Evolutionary conservation across 345 rosid species (phyloP).

Genomic region (Citrus australasica): DNA sequence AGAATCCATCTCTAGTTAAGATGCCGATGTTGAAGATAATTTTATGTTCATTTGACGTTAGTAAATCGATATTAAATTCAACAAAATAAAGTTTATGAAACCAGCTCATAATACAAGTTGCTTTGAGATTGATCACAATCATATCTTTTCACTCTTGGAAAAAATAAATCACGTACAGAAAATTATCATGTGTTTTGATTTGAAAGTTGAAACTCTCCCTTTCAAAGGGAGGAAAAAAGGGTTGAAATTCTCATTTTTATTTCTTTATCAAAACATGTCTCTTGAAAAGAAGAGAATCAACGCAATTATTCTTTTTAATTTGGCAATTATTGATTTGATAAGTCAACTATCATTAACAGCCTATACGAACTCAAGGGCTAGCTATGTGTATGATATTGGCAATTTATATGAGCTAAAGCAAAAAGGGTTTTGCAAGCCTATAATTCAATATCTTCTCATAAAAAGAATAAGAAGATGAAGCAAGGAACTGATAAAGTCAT

Average conservation of each 20-base stretch:
- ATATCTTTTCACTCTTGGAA: background rate
- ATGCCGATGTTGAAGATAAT: background rate
- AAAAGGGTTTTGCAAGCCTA: background rate
- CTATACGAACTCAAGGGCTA: background rate
- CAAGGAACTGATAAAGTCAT: background rate
- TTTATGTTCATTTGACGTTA: background rate
- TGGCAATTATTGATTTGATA: background rate
- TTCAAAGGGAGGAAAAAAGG: no score
- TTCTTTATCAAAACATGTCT: background rate
- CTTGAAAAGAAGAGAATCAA: background rate
- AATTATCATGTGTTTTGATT: background rate
- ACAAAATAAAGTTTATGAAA: background rate
- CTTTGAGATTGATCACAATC: background rate
- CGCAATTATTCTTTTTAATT: background rate
- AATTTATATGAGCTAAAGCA: background rate
- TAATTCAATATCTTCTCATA: background rate
- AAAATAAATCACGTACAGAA: background rate
- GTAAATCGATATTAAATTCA: background rate
- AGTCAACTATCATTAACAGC: background rate
- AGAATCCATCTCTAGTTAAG: background rate
- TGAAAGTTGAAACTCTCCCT: background rate
- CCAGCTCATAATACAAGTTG: conserved; percentile 7
- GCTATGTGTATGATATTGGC: background rate
- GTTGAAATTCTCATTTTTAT: no score
- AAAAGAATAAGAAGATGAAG: background rate